Evolutionary conservation across 2,329 filamentous ascomycete species (phyloP).

Genomic region (Aspergillus sojae): DNA sequence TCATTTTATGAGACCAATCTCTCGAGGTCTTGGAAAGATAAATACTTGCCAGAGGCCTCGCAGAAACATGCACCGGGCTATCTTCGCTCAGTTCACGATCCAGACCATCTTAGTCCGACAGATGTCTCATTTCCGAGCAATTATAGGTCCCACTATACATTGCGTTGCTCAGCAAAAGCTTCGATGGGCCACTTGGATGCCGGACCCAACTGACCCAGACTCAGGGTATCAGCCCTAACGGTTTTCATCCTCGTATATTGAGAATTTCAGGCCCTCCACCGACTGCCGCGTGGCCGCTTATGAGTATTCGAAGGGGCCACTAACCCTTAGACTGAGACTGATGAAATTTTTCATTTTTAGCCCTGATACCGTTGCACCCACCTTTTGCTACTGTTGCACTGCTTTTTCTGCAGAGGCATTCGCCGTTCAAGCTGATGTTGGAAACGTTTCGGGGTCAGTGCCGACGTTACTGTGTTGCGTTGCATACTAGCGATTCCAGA

Average conservation of each 20-base stretch:
- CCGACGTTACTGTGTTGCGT: background rate
- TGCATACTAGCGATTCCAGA: background rate
- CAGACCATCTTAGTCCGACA: background rate
- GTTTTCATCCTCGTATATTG: background rate
- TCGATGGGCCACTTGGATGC: background rate
- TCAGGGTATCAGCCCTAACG: background rate
- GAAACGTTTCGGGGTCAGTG: background rate
- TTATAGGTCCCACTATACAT: background rate
- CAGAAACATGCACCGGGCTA: background rate
- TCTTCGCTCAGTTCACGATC: background rate
- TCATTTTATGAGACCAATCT: background rate
- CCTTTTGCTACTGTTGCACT: background rate
- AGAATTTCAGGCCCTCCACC: background rate
- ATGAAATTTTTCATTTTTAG: background rate
- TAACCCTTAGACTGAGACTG: background rate
- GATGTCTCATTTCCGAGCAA: background rate
- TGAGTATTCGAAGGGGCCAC: background rate
- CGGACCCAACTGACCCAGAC: background rate
- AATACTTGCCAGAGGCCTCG: background rate
- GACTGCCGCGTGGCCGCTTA: background rate
- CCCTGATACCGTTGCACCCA: background rate
- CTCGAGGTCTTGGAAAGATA: background rate
- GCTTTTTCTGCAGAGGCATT: background rate
- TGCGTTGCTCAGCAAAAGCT: conserved; percentile 1
- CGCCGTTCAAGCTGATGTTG: background rate